phyloP scores from a whole-genome alignment of 108 stramenopile genomes.

The Skeletonema costatum region DNA sequence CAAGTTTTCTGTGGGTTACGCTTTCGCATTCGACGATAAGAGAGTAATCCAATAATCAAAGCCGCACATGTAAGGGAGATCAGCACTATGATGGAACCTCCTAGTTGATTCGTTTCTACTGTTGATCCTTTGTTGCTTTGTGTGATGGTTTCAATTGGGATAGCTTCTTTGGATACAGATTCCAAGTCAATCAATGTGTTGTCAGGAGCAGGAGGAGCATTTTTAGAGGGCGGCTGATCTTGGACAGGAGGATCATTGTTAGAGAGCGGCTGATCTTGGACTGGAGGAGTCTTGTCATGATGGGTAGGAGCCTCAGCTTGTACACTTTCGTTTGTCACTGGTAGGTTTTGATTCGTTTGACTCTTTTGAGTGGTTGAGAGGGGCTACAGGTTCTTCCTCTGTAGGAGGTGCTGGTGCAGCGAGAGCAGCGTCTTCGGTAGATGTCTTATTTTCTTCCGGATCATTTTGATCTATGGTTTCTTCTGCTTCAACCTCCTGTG shows the following conservation, averaged over 20 bases:
- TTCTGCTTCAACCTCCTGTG: not conserved
- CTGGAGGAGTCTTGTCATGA: not conserved
- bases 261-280: not conserved
- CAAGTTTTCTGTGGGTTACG: not conserved
- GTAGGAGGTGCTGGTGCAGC: not conserved
- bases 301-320: not conserved
- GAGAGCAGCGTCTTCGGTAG: not conserved
- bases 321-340: not conserved
- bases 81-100: not conserved
- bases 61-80: not conserved
- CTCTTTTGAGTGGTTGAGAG: slow-evolving; percentile 16
- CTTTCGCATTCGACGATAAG: not conserved
- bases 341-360: slow-evolving; percentile 10
- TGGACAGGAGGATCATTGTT: not conserved
- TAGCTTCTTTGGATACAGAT: not conserved
- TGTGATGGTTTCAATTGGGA: not conserved
- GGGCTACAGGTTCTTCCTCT: not conserved
- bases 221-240: not conserved
- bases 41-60: not conserved
- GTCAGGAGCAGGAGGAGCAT: not conserved
- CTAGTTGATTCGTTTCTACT: not conserved
- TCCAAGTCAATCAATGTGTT: not conserved
- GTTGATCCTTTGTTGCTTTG: not conserved
- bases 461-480: not conserved
- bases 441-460: not conserved